phyloP scores from a whole-genome alignment of 1,139 yeast genomes.

The Insectozyma bohioensis region DNA sequence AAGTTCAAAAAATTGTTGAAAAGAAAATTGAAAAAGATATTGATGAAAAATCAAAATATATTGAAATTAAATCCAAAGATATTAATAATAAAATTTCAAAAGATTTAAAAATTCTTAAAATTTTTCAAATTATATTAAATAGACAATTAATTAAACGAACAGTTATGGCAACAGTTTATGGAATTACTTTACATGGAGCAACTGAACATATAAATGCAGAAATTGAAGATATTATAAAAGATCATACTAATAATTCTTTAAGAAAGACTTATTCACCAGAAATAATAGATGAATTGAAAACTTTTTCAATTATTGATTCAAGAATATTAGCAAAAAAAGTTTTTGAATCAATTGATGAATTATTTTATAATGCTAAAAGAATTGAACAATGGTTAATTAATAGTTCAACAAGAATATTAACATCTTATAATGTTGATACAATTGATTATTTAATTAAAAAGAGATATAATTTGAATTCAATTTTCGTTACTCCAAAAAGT shows the following conservation, averaged over 20 bases:
- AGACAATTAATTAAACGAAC: conserved; percentile 44
- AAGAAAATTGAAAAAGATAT: conserved; percentile 18
- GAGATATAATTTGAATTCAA: neutral
- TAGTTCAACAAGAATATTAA: conserved; percentile 30
- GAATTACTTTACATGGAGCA: conserved; percentile 44
- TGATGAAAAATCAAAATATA: neutral
- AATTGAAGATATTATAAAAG: conserved; percentile 23
- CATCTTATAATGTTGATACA: conserved; percentile 25
- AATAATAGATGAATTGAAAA: conserved; percentile 5
- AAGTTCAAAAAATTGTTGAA: conserved; percentile 30
- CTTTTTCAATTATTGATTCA: conserved; percentile 13
- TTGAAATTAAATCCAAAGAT: neutral
- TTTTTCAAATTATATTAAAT: conserved; percentile 22
- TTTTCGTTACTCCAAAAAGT: conserved; percentile 8
- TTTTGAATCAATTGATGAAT: conserved; percentile 30
- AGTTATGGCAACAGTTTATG: conserved; percentile 50
- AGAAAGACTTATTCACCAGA: conserved; percentile 4
- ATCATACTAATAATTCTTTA: conserved; percentile 14
- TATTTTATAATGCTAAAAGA: conserved; percentile 34
- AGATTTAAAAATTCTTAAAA: conserved; percentile 12
- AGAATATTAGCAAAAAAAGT: conserved; percentile 29
- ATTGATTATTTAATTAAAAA: conserved; percentile 12
- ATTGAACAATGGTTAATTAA: conserved; percentile 40
- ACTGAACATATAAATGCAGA: conserved; percentile 29
- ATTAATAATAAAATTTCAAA: conserved; percentile 3